Percentiles rank a stretch among this genome's conserved stretches.
Conservation (phyloP, 2,329 filamentous ascomycete species). For the Penicillium frequentans region DNA sequence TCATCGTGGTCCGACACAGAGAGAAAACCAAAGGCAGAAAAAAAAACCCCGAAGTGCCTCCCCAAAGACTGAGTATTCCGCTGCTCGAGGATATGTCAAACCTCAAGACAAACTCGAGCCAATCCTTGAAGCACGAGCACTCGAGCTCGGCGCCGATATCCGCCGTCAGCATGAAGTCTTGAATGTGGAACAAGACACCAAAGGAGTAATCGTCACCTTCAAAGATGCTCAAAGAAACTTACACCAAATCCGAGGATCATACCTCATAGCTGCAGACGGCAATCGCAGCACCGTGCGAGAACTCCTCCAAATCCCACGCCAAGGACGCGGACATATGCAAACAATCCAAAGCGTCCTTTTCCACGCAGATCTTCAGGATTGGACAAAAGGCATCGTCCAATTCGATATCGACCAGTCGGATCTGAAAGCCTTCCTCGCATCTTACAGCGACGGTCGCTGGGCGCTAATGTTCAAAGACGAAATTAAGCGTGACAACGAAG, state of each 20-base stretch:
- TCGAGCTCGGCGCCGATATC: constrained; percentile 35
- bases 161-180: constrained; percentile 34
- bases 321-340: constrained; percentile 22
- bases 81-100: constrained; percentile 28
- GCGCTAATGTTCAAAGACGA: constrained; percentile 26
- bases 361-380: constrained; percentile 15
- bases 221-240: constrained; percentile 9
- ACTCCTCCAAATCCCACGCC: constrained; percentile 17
- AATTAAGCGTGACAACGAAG: constrained; percentile 21
- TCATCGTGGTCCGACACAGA: constrained; percentile 20
- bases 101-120: constrained; percentile 46
- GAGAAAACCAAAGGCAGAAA: background rate
- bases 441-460: constrained; percentile 26
- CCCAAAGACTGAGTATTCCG: constrained; percentile 21
- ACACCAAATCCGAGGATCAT: constrained; percentile 29
- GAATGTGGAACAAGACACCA: constrained; percentile 22
- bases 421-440: constrained; percentile 23
- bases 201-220: constrained; percentile 27
- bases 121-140: constrained; percentile 35
- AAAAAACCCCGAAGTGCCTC: background rate
- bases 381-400: constrained; percentile 18
- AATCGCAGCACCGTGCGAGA: constrained; percentile 20
- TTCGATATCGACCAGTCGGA: constrained; percentile 21
- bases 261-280: constrained; percentile 44
- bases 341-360: constrained; percentile 27